Conservation (phyloP, 2,329 filamentous ascomycete species). For the Ophiostoma perfectum region DNA sequence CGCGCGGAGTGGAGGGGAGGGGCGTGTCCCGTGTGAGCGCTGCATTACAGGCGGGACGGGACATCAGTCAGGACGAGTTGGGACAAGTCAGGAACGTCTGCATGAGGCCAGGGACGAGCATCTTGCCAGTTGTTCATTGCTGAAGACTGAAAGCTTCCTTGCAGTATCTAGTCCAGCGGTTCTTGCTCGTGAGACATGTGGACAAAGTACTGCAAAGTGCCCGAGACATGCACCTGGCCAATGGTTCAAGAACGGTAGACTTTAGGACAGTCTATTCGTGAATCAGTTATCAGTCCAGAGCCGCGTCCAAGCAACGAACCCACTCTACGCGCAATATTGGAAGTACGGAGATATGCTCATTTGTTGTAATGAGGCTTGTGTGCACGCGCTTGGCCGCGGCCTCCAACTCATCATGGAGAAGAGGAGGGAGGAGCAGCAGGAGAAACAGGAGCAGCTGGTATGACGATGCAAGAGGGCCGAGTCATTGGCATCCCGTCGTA, state of each 20-base stretch:
- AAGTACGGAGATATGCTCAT: too few relatives aligned
- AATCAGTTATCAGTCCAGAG: neutral
- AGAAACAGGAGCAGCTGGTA: neutral
- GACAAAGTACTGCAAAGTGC: neutral
- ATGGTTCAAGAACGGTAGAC: neutral
- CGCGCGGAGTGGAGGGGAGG: slow-evolving; percentile 20
- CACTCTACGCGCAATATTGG: neutral
- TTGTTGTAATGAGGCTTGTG: too few relatives aligned
- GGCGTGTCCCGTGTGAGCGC: slow-evolving; percentile 16
- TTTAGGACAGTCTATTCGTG: neutral
- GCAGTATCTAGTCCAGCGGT: too few relatives aligned
- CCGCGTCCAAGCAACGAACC: neutral
- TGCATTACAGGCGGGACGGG: neutral
- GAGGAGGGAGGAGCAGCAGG: too few relatives aligned
- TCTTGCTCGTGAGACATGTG: neutral
- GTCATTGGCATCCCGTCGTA: neutral
- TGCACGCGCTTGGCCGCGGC: too few relatives aligned
- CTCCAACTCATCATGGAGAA: too few relatives aligned
- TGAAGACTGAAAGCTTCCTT: too few relatives aligned
- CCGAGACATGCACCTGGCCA: neutral
- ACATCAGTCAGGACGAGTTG: slow-evolving; percentile 2
- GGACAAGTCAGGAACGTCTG: neutral
- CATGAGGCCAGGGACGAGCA: neutral
- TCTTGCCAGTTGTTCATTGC: too few relatives aligned
- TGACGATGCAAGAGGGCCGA: neutral